A percentile compares a stretch with the other conserved stretches of the same genome.
These are phyloP conservation scores for Withania somnifera DNA, from an alignment of 305 asterid species.

Conservation along the genomic window DNA sequence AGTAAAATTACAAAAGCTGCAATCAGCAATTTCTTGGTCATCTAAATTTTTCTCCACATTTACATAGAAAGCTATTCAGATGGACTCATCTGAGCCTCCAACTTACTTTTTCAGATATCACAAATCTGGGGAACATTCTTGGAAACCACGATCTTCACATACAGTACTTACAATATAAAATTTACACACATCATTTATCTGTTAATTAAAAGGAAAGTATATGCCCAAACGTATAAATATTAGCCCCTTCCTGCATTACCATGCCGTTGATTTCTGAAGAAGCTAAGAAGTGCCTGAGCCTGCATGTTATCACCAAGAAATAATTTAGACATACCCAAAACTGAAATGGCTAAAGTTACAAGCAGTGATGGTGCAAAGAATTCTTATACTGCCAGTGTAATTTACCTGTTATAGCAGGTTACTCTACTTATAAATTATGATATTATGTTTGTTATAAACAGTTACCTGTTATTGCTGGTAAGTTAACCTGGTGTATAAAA, in stretches of 20 bases:
- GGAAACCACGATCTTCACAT: constrained; percentile 16
- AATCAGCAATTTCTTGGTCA: background rate
- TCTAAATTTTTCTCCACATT: constrained; percentile 2
- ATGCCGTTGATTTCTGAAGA: constrained; percentile 76
- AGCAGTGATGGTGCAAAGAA: background rate
- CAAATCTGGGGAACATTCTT: constrained; percentile 6
- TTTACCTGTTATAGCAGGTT: background rate
- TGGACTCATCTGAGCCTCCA: constrained; percentile 7
- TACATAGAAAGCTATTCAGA: constrained; percentile 11
- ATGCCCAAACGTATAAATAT: constrained; percentile 18
- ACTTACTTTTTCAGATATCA: background rate
- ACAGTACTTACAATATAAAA: constrained; percentile 27
- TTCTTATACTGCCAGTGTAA: background rate
- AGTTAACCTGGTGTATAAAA: background rate
- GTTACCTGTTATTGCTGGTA: background rate
- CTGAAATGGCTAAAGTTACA: background rate
- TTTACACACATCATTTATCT: constrained; percentile 37
- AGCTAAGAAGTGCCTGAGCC: constrained; percentile 79
- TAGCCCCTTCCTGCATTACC: constrained; percentile 63
- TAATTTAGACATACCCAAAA: background rate
- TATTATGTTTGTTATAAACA: background rate
- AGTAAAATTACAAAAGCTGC: background rate
- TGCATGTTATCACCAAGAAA: constrained; percentile 21
- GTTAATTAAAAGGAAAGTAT: constrained; percentile 18
- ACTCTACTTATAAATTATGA: background rate